Evolutionary conservation across 768 basidiomycete species (phyloP), one percentile per base, ranked within the genome.

Genomic region (Boletus sp.): DNA sequence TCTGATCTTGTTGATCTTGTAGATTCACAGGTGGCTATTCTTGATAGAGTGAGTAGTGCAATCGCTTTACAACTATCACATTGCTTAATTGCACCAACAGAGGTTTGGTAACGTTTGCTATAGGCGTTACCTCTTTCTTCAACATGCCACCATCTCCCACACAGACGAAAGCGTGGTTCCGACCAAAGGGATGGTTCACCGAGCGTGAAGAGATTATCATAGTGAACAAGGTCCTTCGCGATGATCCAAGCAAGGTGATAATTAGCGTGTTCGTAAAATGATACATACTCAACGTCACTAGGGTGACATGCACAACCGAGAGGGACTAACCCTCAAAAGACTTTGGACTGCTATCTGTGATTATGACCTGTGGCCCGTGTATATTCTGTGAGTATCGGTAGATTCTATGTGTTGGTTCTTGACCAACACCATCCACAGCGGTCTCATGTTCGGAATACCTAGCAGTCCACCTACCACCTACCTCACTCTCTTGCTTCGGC

Each of bases 331-430:
- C 0, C 36, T 77, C 6, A 76, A 73, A 61, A 74, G 79, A 6
- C 65, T 86, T 5, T 86, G 82, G 80, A 71, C 68, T 7, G 81
- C 84, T 0, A 50, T 85, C 7, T 78, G 76, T 37, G 86, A 88
- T 64, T 87, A 80, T 54, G 84, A 86, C 62, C 69, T 87, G 10
- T 87, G 85, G 85, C 86, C 86, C 0, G 47, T 87, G 20, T 88
- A 89, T 64, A 74, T 84, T 30, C 68, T 84, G 80, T 62, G 40
- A 47, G 45, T 33, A 5, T 5, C 24, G 39, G 0, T 3, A 9
- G 29, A 42, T 10, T 7, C 12, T 42, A 24, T 56, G 14, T 36
- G 18, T 18, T 5, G 3, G 37, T 2, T n/a, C 35, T 30, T 56
- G 44, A 58, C 48, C 1, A 12, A 50, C 33, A n/a, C 17, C 7